phyloP scores from a whole-genome alignment of 495 filamentous ascomycete species.

The Lasiosphaeris hirsuta region DNA sequence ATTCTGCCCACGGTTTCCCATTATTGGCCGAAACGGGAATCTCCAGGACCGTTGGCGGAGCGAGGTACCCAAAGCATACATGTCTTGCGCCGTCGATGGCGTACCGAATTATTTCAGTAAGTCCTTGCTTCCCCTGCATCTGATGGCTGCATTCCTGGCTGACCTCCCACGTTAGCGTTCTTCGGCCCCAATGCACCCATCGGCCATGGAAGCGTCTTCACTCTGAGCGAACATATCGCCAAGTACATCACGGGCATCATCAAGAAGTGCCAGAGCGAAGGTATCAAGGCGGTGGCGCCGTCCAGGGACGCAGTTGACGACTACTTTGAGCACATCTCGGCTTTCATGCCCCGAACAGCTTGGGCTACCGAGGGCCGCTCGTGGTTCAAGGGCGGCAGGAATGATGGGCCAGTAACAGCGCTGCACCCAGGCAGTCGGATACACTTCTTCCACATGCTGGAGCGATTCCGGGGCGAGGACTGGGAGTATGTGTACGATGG shows the following conservation, averaged over 20 bases:
- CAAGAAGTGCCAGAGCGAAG: conserved; percentile 44
- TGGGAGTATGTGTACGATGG: conserved; percentile 44
- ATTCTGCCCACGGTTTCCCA: conserved; percentile 58
- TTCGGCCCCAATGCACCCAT: conserved; percentile 49
- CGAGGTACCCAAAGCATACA: conserved; percentile 40
- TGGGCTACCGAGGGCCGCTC: conserved; percentile 44
- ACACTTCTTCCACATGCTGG: conserved; percentile 53
- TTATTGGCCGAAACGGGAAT: conserved; percentile 52
- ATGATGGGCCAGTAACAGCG: conserved; percentile 46
- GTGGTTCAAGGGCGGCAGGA: conserved; percentile 48
- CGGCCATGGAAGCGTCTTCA: conserved; percentile 49
- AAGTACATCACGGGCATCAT: conserved; percentile 44
- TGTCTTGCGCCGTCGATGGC: conserved; percentile 43
- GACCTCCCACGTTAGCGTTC: conserved; percentile 29
- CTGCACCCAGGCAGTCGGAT: conserved; percentile 49
- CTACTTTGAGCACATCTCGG: conserved; percentile 41
- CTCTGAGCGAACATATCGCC: conserved; percentile 44
- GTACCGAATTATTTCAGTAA: conserved; percentile 51
- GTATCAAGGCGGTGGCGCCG: conserved; percentile 39
- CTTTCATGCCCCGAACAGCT: conserved; percentile 47
- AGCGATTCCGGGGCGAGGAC: conserved; percentile 46
- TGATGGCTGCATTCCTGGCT: not conserved
- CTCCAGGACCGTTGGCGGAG: conserved; percentile 40
- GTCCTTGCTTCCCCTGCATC: conserved; percentile 6
- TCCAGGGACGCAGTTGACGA: conserved; percentile 43